A percentile compares a stretch with the other conserved stretches of the same genome.
phyloP scores from a whole-genome alignment of 2,329 filamentous ascomycete species.

The Apiospora rasikravindrae region DNA sequence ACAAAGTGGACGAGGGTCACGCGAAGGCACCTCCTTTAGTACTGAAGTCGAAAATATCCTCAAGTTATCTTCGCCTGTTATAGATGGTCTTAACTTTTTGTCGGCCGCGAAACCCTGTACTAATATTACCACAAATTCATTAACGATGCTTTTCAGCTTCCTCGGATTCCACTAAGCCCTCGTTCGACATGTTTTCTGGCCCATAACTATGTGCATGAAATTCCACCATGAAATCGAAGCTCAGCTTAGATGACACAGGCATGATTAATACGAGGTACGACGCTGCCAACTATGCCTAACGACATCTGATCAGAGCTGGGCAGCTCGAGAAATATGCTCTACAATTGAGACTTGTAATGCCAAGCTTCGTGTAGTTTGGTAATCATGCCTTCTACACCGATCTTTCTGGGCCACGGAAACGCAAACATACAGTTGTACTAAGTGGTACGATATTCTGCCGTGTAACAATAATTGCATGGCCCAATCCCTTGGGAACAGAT shows the following conservation, averaged over 20 bases:
- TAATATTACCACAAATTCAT: not conserved
- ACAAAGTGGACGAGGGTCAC: slow-evolving; percentile 27
- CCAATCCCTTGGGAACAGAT: not conserved
- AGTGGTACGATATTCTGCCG: not conserved
- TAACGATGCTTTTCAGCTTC: not conserved
- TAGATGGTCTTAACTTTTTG: not conserved
- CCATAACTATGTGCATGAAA: not conserved
- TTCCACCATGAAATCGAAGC: not conserved
- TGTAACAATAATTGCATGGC: not conserved
- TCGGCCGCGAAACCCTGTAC: not conserved
- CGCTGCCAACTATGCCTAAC: not conserved
- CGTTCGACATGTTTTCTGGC: not conserved
- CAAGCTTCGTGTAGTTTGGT: not conserved
- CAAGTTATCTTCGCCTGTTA: slow-evolving; percentile 22
- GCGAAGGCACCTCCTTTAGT: slow-evolving; percentile 33
- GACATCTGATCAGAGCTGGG: not conserved
- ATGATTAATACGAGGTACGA: not conserved
- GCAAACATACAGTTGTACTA: not conserved
- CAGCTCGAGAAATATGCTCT: not conserved
- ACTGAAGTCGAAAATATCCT: slow-evolving; percentile 35
- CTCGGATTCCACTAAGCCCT: not conserved
- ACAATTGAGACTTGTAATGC: not conserved
- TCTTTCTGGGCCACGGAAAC: not conserved
- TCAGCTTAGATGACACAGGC: not conserved
- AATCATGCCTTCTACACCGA: not conserved